phyloP scores from a whole-genome alignment of 768 basidiomycete genomes.

The Epithele typhae region DNA sequence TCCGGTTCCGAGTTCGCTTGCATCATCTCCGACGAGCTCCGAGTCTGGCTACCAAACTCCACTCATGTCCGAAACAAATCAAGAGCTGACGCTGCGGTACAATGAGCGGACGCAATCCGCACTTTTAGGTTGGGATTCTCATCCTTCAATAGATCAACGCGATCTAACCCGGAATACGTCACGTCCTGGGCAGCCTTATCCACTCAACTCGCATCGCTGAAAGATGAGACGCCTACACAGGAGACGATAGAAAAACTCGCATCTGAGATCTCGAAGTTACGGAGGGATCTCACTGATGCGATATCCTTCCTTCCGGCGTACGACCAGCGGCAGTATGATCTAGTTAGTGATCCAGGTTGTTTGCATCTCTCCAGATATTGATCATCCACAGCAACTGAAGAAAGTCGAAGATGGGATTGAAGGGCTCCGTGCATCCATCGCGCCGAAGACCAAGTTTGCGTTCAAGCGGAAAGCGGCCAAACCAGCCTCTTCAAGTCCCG shows the following conservation, averaged over 20 bases:
- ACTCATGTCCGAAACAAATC: constrained; percentile 23
- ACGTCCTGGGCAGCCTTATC: constrained; percentile 39
- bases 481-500: background rate
- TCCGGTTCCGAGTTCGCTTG: no score
- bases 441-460: constrained; percentile 58
- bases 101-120: constrained; percentile 45
- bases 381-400: constrained; percentile 55
- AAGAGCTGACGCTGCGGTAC: constrained; percentile 49
- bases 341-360: constrained; percentile 37
- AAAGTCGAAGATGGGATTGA: constrained; percentile 53
- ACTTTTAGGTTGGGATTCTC: constrained; percentile 42
- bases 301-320: constrained; percentile 63
- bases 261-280: constrained; percentile 49
- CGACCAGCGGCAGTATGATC: constrained; percentile 69
- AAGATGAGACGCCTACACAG: constrained; percentile 13
- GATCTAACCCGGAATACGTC: constrained; percentile 4
- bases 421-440: constrained; percentile 39
- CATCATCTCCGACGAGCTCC: background rate
- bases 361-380: background rate
- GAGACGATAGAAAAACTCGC: constrained; percentile 43
- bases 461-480: constrained; percentile 50
- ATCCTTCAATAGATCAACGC: constrained; percentile 7
- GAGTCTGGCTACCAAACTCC: background rate
- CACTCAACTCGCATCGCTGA: constrained; percentile 40
- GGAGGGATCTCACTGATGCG: constrained; percentile 61